Conservation (phyloP, 805 yeast species). For the Cyberlindnera misumaiensis region DNA sequence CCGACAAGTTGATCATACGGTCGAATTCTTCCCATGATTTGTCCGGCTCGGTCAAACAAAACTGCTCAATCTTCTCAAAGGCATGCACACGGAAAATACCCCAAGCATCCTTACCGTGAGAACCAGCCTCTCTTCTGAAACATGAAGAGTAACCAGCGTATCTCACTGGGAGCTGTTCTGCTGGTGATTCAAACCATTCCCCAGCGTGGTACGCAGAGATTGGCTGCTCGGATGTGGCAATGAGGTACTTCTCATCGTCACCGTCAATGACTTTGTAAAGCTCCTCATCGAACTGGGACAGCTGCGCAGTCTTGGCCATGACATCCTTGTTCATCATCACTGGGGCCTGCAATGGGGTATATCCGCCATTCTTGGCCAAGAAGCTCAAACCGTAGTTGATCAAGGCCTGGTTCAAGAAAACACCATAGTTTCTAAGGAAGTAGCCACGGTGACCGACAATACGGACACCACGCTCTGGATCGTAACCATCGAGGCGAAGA, state of each 20-base stretch:
- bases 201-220: conserved; percentile 95
- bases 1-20: conserved; percentile 85
- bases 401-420: conserved; percentile 94
- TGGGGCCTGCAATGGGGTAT: conserved; percentile 93
- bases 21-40: conserved; percentile 97
- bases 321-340: conserved; percentile 99
- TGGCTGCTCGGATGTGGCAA: conserved; percentile 99
- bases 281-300: conserved; percentile 97
- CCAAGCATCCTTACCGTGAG: conserved; percentile 99
- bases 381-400: conserved; percentile 92
- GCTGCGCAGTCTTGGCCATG: conserved; percentile 98
- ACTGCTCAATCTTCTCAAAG: conserved; percentile 97
- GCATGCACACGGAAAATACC: conserved; percentile 99
- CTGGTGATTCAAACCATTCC: conserved; percentile 98
- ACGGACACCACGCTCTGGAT: conserved; percentile 97
- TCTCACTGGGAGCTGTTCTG: conserved; percentile 92
- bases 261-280: conserved; percentile 96
- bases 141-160: conserved; percentile 98
- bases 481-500: conserved; percentile 93
- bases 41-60: conserved; percentile 93
- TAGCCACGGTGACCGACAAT: conserved; percentile 98
- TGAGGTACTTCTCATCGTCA: conserved; percentile 92
- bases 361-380: conserved; percentile 70
- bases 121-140: conserved; percentile 99
- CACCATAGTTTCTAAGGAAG: conserved; percentile 92